phyloP scores from a whole-genome alignment of 768 basidiomycete species.

The Cyclocybe aegerita region DNA sequence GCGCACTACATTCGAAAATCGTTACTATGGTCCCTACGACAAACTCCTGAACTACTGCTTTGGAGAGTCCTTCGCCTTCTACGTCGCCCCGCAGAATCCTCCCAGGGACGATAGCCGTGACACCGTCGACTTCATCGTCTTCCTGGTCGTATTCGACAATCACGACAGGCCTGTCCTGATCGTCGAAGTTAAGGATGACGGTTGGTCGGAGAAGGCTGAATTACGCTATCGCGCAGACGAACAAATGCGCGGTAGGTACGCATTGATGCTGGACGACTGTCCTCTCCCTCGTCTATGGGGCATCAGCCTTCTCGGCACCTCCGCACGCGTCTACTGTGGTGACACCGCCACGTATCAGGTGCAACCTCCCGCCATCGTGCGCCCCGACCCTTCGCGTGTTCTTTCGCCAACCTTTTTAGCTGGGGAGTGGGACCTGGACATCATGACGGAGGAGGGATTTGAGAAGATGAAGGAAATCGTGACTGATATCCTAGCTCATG shows the following conservation, averaged over 20 bases:
- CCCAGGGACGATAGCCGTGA: not conserved
- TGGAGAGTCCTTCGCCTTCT: slow-evolving; percentile 8
- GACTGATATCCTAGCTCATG: slow-evolving; percentile 1
- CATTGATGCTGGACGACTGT: slow-evolving; percentile 12
- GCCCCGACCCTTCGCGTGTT: slow-evolving; percentile 2
- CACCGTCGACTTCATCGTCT: slow-evolving; percentile 8
- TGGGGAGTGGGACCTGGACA: slow-evolving; percentile 8
- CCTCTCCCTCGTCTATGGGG: slow-evolving; percentile 19
- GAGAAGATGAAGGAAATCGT: slow-evolving; percentile 10
- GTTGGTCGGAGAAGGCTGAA: slow-evolving; percentile 6
- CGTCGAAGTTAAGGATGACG: slow-evolving; percentile 10
- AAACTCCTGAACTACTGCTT: slow-evolving; percentile 15
- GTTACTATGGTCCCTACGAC: slow-evolving; percentile 15
- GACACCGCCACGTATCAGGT: slow-evolving; percentile 16
- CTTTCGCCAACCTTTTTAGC: slow-evolving; percentile 5
- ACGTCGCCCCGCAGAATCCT: slow-evolving; percentile 11
- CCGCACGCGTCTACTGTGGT: slow-evolving; percentile 35
- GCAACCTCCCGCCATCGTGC: slow-evolving; percentile 1
- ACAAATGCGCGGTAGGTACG: slow-evolving; percentile 3
- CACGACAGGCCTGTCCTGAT: slow-evolving; percentile 7
- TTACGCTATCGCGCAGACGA: slow-evolving; percentile 10
- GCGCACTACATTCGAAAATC: slow-evolving; percentile 6
- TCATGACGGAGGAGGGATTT: slow-evolving; percentile 11
- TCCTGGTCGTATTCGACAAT: slow-evolving; percentile 13
- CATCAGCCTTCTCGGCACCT: slow-evolving; percentile 34